Evolutionary conservation across 257 asterid species (phyloP).

Genomic region (Paulownia fortunei): DNA sequence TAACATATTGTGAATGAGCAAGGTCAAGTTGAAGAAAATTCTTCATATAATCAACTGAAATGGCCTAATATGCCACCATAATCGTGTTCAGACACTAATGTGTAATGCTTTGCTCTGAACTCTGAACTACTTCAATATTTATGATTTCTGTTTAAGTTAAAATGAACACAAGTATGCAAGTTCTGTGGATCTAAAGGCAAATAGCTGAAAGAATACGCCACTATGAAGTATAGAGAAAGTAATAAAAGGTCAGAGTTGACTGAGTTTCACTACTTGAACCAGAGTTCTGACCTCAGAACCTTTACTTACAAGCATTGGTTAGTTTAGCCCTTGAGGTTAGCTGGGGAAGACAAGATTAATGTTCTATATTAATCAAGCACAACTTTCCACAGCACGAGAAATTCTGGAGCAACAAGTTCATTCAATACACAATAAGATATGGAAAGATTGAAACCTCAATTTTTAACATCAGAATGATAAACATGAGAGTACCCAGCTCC

Average conservation of each 20-base stretch:
- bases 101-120: neutral
- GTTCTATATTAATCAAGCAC: neutral
- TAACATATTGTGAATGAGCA: constrained; percentile 6
- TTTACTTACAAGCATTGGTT: constrained; percentile 39
- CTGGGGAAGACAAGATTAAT: neutral
- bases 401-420: neutral
- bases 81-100: neutral
- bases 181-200: neutral
- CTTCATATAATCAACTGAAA: neutral
- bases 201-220: neutral
- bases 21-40: neutral
- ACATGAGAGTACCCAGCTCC: neutral
- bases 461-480: neutral
- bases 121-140: neutral
- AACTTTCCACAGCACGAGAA: neutral
- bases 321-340: constrained; percentile 5
- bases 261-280: neutral
- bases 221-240: neutral
- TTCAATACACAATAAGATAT: neutral
- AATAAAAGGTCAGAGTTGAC: constrained; percentile 20
- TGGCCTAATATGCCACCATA: neutral
- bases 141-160: neutral
- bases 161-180: neutral
- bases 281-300: constrained; percentile 22
- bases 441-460: constrained; percentile 6